These are phyloP conservation scores for Rhizopus arrhizus DNA, from an alignment of 371 early-diverging fungal species.

Conservation along the genomic window DNA sequence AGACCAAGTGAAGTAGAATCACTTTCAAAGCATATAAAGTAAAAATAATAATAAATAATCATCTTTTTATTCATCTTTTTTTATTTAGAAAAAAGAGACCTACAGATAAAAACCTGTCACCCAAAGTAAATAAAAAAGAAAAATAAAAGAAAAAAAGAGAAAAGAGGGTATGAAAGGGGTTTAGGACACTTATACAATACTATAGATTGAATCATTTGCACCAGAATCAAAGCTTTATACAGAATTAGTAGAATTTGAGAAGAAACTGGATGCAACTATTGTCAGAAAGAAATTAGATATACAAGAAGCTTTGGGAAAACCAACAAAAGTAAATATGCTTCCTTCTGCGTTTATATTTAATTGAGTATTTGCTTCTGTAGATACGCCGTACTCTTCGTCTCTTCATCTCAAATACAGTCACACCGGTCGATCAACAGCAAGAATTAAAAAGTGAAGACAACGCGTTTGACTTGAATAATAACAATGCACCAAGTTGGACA, in stretches of 20 bases:
- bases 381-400: constrained; percentile 83
- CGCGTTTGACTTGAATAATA: constrained; percentile 53
- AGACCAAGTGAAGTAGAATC: constrained; percentile 45
- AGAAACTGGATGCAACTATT: constrained; percentile 85
- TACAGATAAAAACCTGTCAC: constrained; percentile 61
- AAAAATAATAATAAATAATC: constrained; percentile 1
- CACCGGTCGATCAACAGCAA: constrained; percentile 58
- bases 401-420: constrained; percentile 84
- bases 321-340: constrained; percentile 60
- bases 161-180: neutral
- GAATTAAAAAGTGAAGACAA: constrained; percentile 44
- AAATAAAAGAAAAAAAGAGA: neutral
- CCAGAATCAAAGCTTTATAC: constrained; percentile 90
- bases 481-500: constrained; percentile 86
- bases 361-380: constrained; percentile 32
- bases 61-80: neutral
- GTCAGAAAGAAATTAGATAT: constrained; percentile 87
- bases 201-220: constrained; percentile 84
- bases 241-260: constrained; percentile 85
- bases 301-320: constrained; percentile 80
- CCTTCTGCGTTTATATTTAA: neutral
- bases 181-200: neutral
- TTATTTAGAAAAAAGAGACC: constrained; percentile 57
- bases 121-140: constrained; percentile 38
- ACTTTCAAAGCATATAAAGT: constrained; percentile 48